A percentile compares a stretch with the other conserved stretches of the same genome.
Evolutionary conservation across 495 filamentous ascomycete genomes (phyloP).

Genomic region (Tuber brumale): DNA sequence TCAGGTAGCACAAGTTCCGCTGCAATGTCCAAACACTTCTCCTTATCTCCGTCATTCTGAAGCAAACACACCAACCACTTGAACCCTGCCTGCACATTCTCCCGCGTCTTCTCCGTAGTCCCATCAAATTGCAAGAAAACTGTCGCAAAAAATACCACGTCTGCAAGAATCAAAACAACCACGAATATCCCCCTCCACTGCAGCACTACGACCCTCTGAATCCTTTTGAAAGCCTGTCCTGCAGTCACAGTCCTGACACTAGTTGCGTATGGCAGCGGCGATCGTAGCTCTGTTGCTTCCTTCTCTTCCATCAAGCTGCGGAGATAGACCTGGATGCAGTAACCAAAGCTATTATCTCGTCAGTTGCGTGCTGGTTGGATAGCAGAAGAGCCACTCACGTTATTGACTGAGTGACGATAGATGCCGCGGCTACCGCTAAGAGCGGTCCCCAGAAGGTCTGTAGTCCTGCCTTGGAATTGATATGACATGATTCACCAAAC

Average conservation of each 20-base stretch:
- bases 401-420: slow-evolving; percentile 67
- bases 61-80: slow-evolving; percentile 69
- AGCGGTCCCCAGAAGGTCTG: slow-evolving; percentile 87
- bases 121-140: slow-evolving; percentile 82
- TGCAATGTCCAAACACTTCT: slow-evolving; percentile 57
- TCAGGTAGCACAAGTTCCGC: slow-evolving; percentile 59
- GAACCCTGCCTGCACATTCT: slow-evolving; percentile 47
- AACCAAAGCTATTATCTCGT: slow-evolving; percentile 60
- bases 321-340: slow-evolving; percentile 92
- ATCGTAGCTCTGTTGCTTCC: slow-evolving; percentile 47
- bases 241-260: slow-evolving; percentile 80
- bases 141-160: slow-evolving; percentile 86
- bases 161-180: slow-evolving; percentile 75
- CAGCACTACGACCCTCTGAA: slow-evolving; percentile 77
- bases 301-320: slow-evolving; percentile 70
- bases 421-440: slow-evolving; percentile 66
- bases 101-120: slow-evolving; percentile 52
- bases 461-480: slow-evolving; percentile 74
- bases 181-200: slow-evolving; percentile 90
- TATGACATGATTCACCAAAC: slow-evolving; percentile 84
- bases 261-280: slow-evolving; percentile 65
- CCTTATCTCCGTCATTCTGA: slow-evolving; percentile 54
- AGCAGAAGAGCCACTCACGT: slow-evolving; percentile 47
- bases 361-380: not conserved
- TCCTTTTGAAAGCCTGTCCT: slow-evolving; percentile 76